Base-by-base conservation (phyloP, 257 asterid species). In the Penstemon newberryi region DNA sequence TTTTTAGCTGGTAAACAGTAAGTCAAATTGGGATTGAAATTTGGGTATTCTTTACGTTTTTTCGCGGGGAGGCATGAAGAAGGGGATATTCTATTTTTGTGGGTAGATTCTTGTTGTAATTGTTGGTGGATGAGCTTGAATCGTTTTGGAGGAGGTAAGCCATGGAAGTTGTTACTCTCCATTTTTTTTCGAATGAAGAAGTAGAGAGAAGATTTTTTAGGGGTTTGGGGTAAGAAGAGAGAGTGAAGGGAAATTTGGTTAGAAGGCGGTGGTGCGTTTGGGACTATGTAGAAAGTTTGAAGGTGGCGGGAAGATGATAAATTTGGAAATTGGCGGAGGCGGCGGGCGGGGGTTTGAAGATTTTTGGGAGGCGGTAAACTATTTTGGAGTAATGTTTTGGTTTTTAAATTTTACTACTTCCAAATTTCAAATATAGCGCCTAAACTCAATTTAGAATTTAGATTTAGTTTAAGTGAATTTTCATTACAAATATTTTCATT, bases 1-100 rank as follows among this genome's bases (percentile, higher is more conserved):
- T 90, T 90, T 72, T 90, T 90, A 56, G 96, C 97, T 9, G 97
- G 97, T 46, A 90, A 73, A 49, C 84, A 84, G 70, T 51, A 70
- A 18, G 75, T 12, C 9, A 72, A 11, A 38, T 10, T 5, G 67
- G 73, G 6, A 58, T 73, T 9, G 69, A 2, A 25, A 25, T 25
- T 25, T 25, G 33, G 79, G 69, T 73, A 44, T 19, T 60, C 76
- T 63, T 81, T 82, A 4, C 96, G 89, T 59, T 90, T 90, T 70
- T 90, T 88, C 9, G 95, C 92, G 0, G 96, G 96, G 54, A 88
- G 92, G 64, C 73, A 15, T 51, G 71, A 49, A 2, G 75, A 52
- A 44, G 33, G 33, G 33, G 33, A 25, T 2, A 25, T 25, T 25
- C n/a, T 63, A 1, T 39, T 33, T 19, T 11, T 41, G 1, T 6